Evolutionary conservation across 352 stramenopile genomes (phyloP), one percentile per base, ranked within the genome.

Genomic region (Globisporangium lucens): DNA sequence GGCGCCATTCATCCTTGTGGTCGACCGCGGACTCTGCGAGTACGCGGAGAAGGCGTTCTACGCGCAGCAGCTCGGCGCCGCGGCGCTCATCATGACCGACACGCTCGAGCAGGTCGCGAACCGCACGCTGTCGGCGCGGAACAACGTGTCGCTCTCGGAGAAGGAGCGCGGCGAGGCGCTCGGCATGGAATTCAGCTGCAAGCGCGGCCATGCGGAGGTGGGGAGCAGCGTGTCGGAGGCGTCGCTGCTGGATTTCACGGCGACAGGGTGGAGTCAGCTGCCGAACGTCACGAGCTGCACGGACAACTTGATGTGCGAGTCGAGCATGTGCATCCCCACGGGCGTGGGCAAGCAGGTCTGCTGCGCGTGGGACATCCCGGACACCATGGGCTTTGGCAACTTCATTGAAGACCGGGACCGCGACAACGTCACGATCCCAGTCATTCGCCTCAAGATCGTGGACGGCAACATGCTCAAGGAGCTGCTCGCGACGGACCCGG

Each of bases 11-110:
- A 77, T 89, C 55, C 66, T 95, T 57, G 60, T 95, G 20, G 82
- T 95, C 29, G 77, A 93, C 66, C 85, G 89, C 59, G 87, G 87
- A 0, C 56, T 61, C 43, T 95, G 89, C 76, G 79, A 85, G 7
- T 97, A 91, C 68, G 74, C 76, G 2, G 76, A 92, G 55, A 97
- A 97, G 72, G 79, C 86, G 4, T 73, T 77, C 46, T 83, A 86
- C 61, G 89, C 89, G 3, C 77, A 93, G 62, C 66, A 83, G 47
- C 68, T 90, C 12, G 89, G 87, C 56, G 87, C 87, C 4, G 68
- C 75, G 13, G 81, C 87, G 35, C 66, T 97, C 13, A 74, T 97
- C 30, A 74, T 95, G 43, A 89, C 85, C 15, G 87, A 95, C 71
- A 92, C 85, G 43, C 74, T 83, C 22, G 73, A 81, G 61, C 71